These are phyloP conservation scores for Leccinum ochraceum DNA, from an alignment of 768 basidiomycete genomes.

Conservation along the genomic window DNA sequence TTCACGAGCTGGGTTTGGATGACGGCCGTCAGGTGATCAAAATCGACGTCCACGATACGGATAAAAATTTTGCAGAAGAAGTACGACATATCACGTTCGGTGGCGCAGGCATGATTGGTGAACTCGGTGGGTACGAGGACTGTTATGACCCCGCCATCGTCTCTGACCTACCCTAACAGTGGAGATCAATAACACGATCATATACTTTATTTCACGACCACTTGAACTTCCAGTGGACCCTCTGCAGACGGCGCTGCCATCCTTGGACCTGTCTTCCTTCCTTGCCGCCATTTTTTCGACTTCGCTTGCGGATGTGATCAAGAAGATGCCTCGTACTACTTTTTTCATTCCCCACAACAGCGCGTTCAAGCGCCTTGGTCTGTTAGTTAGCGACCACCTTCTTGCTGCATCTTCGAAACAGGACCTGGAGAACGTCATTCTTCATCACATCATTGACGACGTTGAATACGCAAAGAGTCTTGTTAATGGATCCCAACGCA, in stretches of 20 bases:
- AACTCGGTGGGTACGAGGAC: slow-evolving; percentile 56
- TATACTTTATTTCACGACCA: slow-evolving; percentile 88
- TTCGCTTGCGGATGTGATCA: slow-evolving; percentile 69
- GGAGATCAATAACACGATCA: slow-evolving; percentile 70
- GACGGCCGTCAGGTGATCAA: slow-evolving; percentile 70
- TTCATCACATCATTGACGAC: slow-evolving; percentile 81
- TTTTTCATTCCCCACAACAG: slow-evolving; percentile 85
- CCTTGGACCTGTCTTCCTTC: slow-evolving; percentile 87
- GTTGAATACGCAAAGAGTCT: slow-evolving; percentile 72
- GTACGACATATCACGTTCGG: slow-evolving; percentile 73
- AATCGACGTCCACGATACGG: slow-evolving; percentile 57
- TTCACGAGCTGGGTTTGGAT: slow-evolving; percentile 69
- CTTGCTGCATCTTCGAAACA: slow-evolving; percentile 73
- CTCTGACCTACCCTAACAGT: slow-evolving; percentile 45
- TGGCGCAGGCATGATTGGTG: slow-evolving; percentile 77
- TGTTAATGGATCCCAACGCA: slow-evolving; percentile 63
- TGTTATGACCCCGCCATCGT: neutral
- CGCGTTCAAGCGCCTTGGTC: slow-evolving; percentile 86
- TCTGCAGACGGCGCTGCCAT: slow-evolving; percentile 76
- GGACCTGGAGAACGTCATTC: slow-evolving; percentile 80
- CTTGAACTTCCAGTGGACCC: slow-evolving; percentile 81
- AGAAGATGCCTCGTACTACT: slow-evolving; percentile 67
- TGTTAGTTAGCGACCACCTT: slow-evolving; percentile 83
- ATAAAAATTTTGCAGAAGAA: slow-evolving; percentile 45
- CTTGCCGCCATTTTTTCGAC: slow-evolving; percentile 89